Base-by-base conservation (phyloP, 2,329 filamentous ascomycete species). In the Penicillium hordei region DNA sequence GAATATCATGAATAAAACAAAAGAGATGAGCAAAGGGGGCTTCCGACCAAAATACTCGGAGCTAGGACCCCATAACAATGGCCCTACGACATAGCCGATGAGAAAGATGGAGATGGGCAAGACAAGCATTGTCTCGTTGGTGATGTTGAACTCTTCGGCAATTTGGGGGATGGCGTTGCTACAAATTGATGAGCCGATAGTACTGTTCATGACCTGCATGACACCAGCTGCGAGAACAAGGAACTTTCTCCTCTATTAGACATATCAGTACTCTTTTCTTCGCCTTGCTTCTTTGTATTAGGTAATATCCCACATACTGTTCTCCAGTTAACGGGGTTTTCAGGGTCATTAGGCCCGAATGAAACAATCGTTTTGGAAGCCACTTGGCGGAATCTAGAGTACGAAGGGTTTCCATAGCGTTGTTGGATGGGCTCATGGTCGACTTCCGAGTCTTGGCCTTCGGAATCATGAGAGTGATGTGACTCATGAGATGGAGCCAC, bases 1-100 rank as follows among this genome's bases (percentile, higher is more conserved):
- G 64, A 76, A 80, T 3, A 74, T 60, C 49, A 70, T 77, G 55
- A 76, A 79, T 1, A 73, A 62, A 13, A 72, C n/a, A 61, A 85
- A 86, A 0, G 83, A 80, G 2, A 70, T 72, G 0, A 86, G 71
- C 62, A 86, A 63, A 4, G 79, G 73, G 1, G 65, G 64, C 58
- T 72, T 74, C 12, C 79, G 73, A 0, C 79, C 78, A 55, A 73
- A 72, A 33, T 76, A 67, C 48, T 81, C 79, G 1, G 75, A 78
- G 13, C 79, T 65, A 0, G 79, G 78, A 0, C 75, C 77, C 53
- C 74, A 79, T 4, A 80, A 45, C 10, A 79, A 67, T 0, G 79
- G 78, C 0, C 77, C 79, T 27, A 79, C 49, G 42, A 75, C 71
- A 53, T 77, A 78, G 13, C 76, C 76, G 10, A 76, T 66, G 0